These are phyloP conservation scores for Scleromitrula shiraiana DNA, from an alignment of 2,329 filamentous ascomycete species.

Conservation along the genomic window DNA sequence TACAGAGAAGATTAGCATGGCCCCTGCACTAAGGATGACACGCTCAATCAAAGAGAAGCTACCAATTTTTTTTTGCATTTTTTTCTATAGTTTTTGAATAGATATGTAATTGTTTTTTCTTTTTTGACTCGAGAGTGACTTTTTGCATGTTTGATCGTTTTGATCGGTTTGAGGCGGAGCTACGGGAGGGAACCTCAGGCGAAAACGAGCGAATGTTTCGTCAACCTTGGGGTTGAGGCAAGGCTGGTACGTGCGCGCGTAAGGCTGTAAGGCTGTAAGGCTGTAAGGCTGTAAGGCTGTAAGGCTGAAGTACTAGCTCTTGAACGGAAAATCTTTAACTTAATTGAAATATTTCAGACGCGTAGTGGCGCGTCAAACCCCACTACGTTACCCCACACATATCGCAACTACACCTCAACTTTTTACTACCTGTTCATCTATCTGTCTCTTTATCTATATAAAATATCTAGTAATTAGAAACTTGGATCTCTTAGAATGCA, in stretches of 20 bases:
- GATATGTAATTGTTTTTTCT: not conserved
- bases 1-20: slow-evolving; percentile 75
- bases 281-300: not conserved
- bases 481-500: no score
- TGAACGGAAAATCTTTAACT: not conserved
- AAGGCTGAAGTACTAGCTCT: not conserved
- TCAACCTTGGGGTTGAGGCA: no score
- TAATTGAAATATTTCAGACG: not conserved
- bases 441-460: no score
- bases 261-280: not conserved
- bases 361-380: not conserved
- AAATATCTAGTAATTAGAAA: no score
- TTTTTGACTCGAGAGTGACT: not conserved
- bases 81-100: not conserved
- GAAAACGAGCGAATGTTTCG: no score
- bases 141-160: not conserved
- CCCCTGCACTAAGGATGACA: slow-evolving; percentile 82
- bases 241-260: no score
- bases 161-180: not conserved
- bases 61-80: slow-evolving; percentile 22
- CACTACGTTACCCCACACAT: no score
- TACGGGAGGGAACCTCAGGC: no score
- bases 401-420: no score
- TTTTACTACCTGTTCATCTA: no score
- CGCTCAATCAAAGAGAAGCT: slow-evolving; percentile 28